A percentile compares a stretch with the other conserved stretches of the same genome.
Conservation (phyloP, 768 basidiomycete species). For the Chalciporus piperatus region DNA sequence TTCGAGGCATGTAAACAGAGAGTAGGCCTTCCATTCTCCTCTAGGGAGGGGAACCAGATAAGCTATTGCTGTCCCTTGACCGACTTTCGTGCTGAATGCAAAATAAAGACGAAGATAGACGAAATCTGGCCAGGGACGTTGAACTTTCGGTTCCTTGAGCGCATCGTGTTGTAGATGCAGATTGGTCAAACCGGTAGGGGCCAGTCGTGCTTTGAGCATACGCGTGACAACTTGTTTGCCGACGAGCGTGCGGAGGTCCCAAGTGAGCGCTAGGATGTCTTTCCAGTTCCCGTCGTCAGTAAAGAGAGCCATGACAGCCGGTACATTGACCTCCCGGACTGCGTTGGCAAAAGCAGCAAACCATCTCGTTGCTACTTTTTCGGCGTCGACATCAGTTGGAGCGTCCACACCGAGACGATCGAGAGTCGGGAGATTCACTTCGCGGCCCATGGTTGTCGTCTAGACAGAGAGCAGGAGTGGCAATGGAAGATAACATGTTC, state of each 20-base stretch:
- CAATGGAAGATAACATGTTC: neutral
- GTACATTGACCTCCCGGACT: constrained; percentile 15
- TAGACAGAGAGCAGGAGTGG: neutral
- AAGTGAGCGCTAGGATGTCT: constrained; percentile 46
- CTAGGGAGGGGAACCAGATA: constrained; percentile 48
- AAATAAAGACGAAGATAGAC: constrained; percentile 53
- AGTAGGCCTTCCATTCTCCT: constrained; percentile 52
- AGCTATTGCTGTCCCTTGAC: constrained; percentile 45
- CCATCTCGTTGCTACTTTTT: constrained; percentile 26
- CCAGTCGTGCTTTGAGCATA: constrained; percentile 36
- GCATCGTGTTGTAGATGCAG: constrained; percentile 22
- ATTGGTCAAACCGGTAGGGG: constrained; percentile 8
- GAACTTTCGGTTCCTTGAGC: constrained; percentile 21
- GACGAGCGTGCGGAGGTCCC: constrained; percentile 46
- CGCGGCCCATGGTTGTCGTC: constrained; percentile 1
- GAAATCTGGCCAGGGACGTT: constrained; percentile 46
- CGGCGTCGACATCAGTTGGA: constrained; percentile 20
- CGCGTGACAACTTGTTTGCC: constrained; percentile 30
- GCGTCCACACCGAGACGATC: constrained; percentile 22
- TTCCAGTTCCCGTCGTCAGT: constrained; percentile 39
- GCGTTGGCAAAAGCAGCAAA: constrained; percentile 21
- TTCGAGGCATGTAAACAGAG: constrained; percentile 55
- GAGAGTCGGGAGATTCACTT: constrained; percentile 26
- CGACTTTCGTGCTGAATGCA: constrained; percentile 45
- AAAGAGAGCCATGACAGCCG: constrained; percentile 26